Conservation (phyloP, 345 rosid species). For the Rhodamnia rubescens region DNA sequence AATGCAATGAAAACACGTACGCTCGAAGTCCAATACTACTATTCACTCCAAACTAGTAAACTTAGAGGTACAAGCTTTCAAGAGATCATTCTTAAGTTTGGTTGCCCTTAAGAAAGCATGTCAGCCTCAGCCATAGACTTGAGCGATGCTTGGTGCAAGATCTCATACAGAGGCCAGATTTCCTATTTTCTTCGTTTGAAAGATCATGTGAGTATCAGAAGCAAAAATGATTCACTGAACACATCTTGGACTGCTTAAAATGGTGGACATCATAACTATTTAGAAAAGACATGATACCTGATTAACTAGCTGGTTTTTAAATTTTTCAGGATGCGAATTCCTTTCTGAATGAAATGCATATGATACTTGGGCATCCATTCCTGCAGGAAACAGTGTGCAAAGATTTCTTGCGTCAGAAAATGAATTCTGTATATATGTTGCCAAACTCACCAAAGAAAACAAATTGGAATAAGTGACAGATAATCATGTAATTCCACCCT, state of each 20-base stretch:
- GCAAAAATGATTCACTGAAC: neutral
- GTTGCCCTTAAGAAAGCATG: neutral
- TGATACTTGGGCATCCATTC: constrained; percentile 76
- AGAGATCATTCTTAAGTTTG: neutral
- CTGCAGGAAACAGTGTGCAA: constrained; percentile 14
- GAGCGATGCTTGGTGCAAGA: neutral
- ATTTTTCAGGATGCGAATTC: constrained; percentile 56
- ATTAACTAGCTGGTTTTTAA: constrained; percentile 52
- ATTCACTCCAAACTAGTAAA: neutral
- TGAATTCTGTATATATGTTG: neutral
- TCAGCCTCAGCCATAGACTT: neutral
- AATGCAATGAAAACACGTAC: neutral
- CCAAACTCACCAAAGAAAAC: neutral
- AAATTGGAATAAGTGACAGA: neutral
- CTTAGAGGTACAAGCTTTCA: neutral
- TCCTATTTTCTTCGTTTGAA: neutral
- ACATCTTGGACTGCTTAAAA: neutral
- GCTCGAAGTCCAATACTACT: neutral
- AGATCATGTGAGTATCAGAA: neutral
- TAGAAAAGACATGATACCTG: constrained; percentile 25
- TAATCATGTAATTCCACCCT: neutral
- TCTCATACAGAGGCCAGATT: neutral
- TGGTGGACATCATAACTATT: neutral
- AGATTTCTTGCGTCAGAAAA: neutral
- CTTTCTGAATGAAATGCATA: constrained; percentile 69